Base-by-base conservation (phyloP, 1,284 basidiomycete species). In the Wallemia ichthyophaga region DNA sequence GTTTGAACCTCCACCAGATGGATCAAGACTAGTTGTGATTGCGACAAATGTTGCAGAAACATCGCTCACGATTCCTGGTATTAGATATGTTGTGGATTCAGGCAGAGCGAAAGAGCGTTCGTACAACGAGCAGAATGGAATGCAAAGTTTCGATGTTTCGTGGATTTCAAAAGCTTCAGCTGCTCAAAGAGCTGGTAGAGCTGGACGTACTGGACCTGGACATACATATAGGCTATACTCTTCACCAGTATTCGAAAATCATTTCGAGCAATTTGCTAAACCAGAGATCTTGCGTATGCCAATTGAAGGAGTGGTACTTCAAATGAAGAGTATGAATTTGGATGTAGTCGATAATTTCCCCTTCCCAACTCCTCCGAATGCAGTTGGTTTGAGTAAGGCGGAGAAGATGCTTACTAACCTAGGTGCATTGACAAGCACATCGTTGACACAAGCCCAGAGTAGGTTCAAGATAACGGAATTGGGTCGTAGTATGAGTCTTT, bases 311-410 rank as follows among this genome's bases (percentile, higher is more conserved):
- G 80, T 98, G 25, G 87, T 98, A 13, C 74, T 98, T 31, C 88
- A 95, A 70, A 98, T 99, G 94, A 98, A 99, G 75, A 82, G 81
- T 68, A 96, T 99, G 91, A 88, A 95, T 67, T 91, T 99, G 62
- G 91, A 96, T 66, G 77, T 86, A 0, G 88, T 98, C 24, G 76
- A 85, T 65, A 95, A 96, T 70, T 99, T 99, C 69, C 94, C 94
- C 11, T 98, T 98, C 72, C 94, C 94, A 0, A 96, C 94, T 0
- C 82, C 92, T 9, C 94, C 94, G 0, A 85, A 96, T 67, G 78
- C 83, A n/a, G 65, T 70, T 2, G 76, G 80, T 11, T 73, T 99
- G 26, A 76, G 73, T 59, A 82, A 82, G 65, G 89, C 94, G 0
- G 92, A 99, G 69, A 78, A 76, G 53, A 73, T 82, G 1, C 74